Evolutionary conservation across 768 basidiomycete species (phyloP), one percentile per base, ranked within the genome.

Genomic region (Lactarius deliciosus): DNA sequence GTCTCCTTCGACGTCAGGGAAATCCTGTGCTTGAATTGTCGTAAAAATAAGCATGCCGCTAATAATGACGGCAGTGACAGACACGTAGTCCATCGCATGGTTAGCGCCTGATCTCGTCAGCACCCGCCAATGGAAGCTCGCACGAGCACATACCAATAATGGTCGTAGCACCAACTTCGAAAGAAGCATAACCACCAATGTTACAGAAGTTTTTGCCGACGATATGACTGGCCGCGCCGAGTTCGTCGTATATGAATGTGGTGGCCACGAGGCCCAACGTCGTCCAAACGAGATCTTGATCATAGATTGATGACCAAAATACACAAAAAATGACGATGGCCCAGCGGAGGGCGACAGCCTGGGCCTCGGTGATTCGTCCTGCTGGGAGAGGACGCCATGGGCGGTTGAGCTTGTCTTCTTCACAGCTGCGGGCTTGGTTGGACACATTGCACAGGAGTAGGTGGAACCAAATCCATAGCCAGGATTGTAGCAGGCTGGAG

Each of bases 321-420:
- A 72, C 25, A 60, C 73, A 74, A 10, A 69, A 61, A 5, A 54
- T 54, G 41, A 72, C 71, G 36, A 66, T 54, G 25, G 60, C 60
- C 71, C 68, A 72, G 41, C 71, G 71, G 28, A 74, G 65, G 57
- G 30, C 60, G 28, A 66, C 40, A 18, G 71, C 71, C 30, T 65
- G 63, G 13, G 64, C 41, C 53, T 62, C 70, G 20, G 71, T 60
- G 47, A 74, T 70, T 41, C 73, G 64, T 18, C 73, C 73, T 45
- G 73, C 45, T 13, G 73, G 73, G 63, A 74, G 69, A 22, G 73
- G 73, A 40, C 73, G 71, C 73, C 73, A 74, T 13, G 73, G 72
- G 53, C 70, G 68, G 43, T 74, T 74, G 25, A 67, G 64, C 10
- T 69, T 69, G 61, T 74, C 73, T 50, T 74, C 73, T 16, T 70